Base-by-base conservation (phyloP, 179 eudicot species). In the Heliamphora pulchella region DNA sequence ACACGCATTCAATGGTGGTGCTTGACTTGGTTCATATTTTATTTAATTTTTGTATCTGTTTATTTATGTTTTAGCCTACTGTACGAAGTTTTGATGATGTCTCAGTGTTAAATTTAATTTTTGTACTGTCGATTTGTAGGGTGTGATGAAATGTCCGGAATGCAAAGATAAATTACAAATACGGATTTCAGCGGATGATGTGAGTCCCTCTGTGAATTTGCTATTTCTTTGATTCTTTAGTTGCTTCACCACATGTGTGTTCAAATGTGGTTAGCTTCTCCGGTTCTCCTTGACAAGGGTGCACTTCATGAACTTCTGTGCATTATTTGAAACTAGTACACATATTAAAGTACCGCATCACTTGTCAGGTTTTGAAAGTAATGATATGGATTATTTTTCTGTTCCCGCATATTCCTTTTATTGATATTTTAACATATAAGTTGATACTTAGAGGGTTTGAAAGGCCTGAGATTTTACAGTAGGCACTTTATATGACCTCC, bases 151-250 rank as follows among this genome's bases (percentile, higher is more conserved):
- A 76, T 95, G 98, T 80, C 91, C 95, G 7, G 92, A 90, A 83
- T 95, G 97, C 90, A 93, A 91, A 84, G 88, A 83, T 73, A 93
- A 89, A 81, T 69, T 90, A 78, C 93, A 83, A 78, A 31, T 95
- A 80, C 89, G 91, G 80, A 89, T 95, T 75, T 93, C 98, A 81
- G 96, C 97, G 46, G 98, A 95, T 89, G 93, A 93, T 80, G 98
- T 95, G 80, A 90, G 98, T 86, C 64, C 71, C 62, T 69, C 41
- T 17, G 15, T 80, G 41, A 61, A 55, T 62, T 57, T 69, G 53
- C 39, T 54, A 39, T 15, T 66, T 70, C 15, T 44, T 75, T 57
- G 43, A 58, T 85, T 77, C 18, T 43, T 4, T 53, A 50, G 20
- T 70, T 75, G 75, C 43, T 58, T 59, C 20, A 17, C 31, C 31